phyloP scores from a whole-genome alignment of 352 stramenopile genomes.

The Globisporangium emineosum region DNA sequence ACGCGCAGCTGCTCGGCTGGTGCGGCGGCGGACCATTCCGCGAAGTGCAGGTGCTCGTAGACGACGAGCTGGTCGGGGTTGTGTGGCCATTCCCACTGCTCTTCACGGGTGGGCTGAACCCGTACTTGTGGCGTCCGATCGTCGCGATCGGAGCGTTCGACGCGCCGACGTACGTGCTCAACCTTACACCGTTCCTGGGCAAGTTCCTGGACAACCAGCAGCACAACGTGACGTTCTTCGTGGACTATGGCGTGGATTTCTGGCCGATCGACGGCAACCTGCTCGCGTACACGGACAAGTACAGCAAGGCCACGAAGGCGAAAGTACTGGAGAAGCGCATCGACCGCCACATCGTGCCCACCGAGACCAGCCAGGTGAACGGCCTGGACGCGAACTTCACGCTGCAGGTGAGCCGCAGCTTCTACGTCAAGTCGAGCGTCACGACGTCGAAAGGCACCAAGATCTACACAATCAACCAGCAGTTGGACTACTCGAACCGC shows the following conservation, averaged over 20 bases:
- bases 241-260: conserved; percentile 65
- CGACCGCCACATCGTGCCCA: conserved; percentile 24
- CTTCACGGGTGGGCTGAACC: conserved; percentile 75
- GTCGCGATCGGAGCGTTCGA: conserved; percentile 69
- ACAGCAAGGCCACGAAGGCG: conserved; percentile 35
- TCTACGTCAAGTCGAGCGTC: conserved; percentile 45
- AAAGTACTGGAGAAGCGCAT: conserved; percentile 36
- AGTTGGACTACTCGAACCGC: conserved; percentile 44
- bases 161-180: conserved; percentile 69
- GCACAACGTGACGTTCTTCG: conserved; percentile 59
- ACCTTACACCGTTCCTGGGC: conserved; percentile 68
- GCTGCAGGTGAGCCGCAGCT: conserved; percentile 31
- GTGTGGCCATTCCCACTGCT: conserved; percentile 74
- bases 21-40: conserved; percentile 57
- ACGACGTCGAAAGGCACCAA: conserved; percentile 54
- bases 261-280: conserved; percentile 70
- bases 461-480: conserved; percentile 51
- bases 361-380: conserved; percentile 13
- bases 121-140: conserved; percentile 76
- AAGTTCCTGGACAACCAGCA: conserved; percentile 44
- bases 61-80: conserved; percentile 55
- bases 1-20: conserved; percentile 19
- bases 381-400: conserved; percentile 47
- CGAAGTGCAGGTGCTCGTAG: conserved; percentile 68
- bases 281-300: conserved; percentile 46